Conservation (phyloP, 2,329 filamentous ascomycete genomes). For the Cercospora sp. region DNA sequence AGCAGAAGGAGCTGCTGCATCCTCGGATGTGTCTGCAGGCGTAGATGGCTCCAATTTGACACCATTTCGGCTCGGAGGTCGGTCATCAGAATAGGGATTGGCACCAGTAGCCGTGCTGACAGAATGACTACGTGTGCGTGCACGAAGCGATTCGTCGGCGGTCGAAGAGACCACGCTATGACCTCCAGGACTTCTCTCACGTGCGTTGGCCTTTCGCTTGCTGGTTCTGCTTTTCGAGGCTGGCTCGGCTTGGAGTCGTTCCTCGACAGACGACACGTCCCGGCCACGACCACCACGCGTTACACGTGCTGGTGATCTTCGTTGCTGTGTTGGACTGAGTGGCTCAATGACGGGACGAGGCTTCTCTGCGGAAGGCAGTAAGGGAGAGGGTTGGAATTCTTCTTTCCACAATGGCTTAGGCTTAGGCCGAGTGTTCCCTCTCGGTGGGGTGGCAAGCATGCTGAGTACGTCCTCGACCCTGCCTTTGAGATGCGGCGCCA, state of each 20-base stretch:
- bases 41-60: constrained; percentile 53
- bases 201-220: constrained; percentile 20
- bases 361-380: constrained; percentile 19
- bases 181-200: constrained; percentile 29
- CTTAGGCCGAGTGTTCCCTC: constrained; percentile 10
- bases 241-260: constrained; percentile 19
- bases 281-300: constrained; percentile 17
- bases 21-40: constrained; percentile 46
- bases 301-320: constrained; percentile 25
- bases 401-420: constrained; percentile 36
- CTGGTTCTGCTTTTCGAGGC: constrained; percentile 17
- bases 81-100: constrained; percentile 41
- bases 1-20: constrained; percentile 37
- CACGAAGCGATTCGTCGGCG: constrained; percentile 46
- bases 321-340: constrained; percentile 38
- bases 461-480: constrained; percentile 31
- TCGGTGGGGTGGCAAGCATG: constrained; percentile 34
- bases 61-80: constrained; percentile 40
- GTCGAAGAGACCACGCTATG: constrained; percentile 50
- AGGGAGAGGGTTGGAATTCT: constrained; percentile 28
- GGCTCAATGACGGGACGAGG: constrained; percentile 38
- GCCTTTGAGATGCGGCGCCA: constrained; percentile 22
- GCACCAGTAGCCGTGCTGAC: constrained; percentile 49
- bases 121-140: constrained; percentile 52
- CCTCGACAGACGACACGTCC: constrained; percentile 20